These are phyloP conservation scores for Didymella arachidicola DNA, from an alignment of 2,329 filamentous ascomycete genomes.

Conservation along the genomic window DNA sequence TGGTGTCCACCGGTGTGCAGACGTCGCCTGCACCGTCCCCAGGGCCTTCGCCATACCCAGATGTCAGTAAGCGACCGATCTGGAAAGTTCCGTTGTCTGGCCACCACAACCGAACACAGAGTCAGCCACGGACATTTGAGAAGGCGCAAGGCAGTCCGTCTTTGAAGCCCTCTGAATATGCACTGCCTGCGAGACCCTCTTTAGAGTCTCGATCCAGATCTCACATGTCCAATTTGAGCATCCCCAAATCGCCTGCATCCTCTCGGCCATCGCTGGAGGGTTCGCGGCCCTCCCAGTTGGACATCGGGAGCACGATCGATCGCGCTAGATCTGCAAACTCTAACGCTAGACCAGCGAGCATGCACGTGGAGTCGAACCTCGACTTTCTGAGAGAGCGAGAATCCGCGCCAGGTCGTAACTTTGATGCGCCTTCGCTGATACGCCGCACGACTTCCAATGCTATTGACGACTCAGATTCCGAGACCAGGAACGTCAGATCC, in stretches of 20 bases:
- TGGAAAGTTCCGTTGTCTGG: conserved; percentile 60
- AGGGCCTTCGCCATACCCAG: conserved; percentile 45
- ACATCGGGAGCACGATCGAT: conserved; percentile 65
- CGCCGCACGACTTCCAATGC: conserved; percentile 42
- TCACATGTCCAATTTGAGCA: conserved; percentile 57
- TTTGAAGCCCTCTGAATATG: conserved; percentile 48
- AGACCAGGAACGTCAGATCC: conserved; percentile 74
- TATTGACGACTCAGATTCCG: conserved; percentile 52
- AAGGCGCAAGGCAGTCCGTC: conserved; percentile 47
- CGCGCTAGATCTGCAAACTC: conserved; percentile 70
- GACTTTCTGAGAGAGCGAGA: conserved; percentile 85
- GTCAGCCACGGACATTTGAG: conserved; percentile 58
- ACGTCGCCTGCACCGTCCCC: conserved; percentile 65
- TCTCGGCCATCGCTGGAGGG: conserved; percentile 76
- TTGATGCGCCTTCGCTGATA: conserved; percentile 42
- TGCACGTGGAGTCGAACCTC: conserved; percentile 81
- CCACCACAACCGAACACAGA: conserved; percentile 57
- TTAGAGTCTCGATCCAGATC: conserved; percentile 61
- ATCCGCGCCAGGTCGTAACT: conserved; percentile 54
- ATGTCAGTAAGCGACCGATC: conserved; percentile 57
- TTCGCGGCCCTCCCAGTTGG: conserved; percentile 68
- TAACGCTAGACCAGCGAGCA: conserved; percentile 78
- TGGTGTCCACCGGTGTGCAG: conserved; percentile 82
- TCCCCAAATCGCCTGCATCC: conserved; percentile 63
- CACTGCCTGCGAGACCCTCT: conserved; percentile 51